Evolutionary conservation across 495 filamentous ascomycete genomes (phyloP).

Genomic region (Tuber melanosporum): DNA sequence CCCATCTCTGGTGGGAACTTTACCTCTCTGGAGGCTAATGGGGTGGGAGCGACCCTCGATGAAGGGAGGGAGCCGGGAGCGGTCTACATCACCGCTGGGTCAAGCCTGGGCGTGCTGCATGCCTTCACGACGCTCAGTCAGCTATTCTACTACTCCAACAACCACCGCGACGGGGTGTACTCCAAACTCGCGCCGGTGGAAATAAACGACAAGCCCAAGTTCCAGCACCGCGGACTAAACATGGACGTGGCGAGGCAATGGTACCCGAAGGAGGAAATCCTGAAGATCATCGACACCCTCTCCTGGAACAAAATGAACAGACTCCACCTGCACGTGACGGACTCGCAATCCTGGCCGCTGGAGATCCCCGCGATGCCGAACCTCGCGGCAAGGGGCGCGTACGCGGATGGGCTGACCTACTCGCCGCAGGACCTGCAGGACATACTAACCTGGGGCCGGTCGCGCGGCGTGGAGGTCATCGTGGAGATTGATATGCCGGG

Average conservation of each 20-base stretch:
- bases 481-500: constrained; percentile 79
- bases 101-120: constrained; percentile 59
- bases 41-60: background rate
- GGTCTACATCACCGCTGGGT: constrained; percentile 55
- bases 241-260: constrained; percentile 65
- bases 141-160: constrained; percentile 63
- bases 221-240: constrained; percentile 66
- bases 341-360: constrained; percentile 78
- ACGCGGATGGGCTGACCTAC: constrained; percentile 56
- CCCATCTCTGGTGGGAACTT: constrained; percentile 30
- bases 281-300: constrained; percentile 64
- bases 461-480: constrained; percentile 64
- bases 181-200: constrained; percentile 58
- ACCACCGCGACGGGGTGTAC: constrained; percentile 51
- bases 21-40: background rate
- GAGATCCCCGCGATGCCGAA: constrained; percentile 66
- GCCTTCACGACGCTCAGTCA: constrained; percentile 66
- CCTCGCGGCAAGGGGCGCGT: constrained; percentile 63
- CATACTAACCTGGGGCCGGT: constrained; percentile 60
- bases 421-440: constrained; percentile 54
- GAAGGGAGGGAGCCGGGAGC: constrained; percentile 44
- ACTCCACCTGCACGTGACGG: constrained; percentile 71
- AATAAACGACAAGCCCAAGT: constrained; percentile 61
- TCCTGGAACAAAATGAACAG: constrained; percentile 72
- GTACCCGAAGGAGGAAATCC: constrained; percentile 57